phyloP scores from a whole-genome alignment of 1,284 basidiomycete species.

The Boletus mariae region DNA sequence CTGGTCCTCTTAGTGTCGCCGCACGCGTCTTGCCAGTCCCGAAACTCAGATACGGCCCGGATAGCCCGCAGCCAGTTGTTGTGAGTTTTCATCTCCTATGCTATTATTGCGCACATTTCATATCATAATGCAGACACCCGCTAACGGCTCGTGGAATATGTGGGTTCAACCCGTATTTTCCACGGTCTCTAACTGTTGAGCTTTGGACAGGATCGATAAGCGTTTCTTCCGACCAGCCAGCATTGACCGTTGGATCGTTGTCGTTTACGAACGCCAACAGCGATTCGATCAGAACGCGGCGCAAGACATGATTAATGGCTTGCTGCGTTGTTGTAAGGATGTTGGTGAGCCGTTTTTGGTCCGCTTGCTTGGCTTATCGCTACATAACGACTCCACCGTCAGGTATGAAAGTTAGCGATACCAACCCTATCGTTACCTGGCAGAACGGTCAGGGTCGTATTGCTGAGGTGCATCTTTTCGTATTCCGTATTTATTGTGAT shows the following conservation, averaged over 20 bases:
- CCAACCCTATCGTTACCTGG: slow-evolving; percentile 44
- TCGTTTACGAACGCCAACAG: slow-evolving; percentile 57
- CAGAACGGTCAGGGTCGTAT: slow-evolving; percentile 54
- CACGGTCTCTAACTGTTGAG: slow-evolving; percentile 1
- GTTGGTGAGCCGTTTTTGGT: slow-evolving; percentile 47
- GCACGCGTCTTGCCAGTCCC: slow-evolving; percentile 64
- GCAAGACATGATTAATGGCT: slow-evolving; percentile 47
- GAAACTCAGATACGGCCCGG: slow-evolving; percentile 55
- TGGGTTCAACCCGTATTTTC: slow-evolving; percentile 22
- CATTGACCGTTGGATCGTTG: slow-evolving; percentile 56
- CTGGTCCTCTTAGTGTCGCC: slow-evolving; percentile 47
- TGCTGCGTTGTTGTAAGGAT: slow-evolving; percentile 44
- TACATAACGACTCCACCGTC: not conserved
- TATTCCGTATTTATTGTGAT: not conserved
- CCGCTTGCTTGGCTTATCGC: not conserved
- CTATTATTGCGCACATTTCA: not conserved
- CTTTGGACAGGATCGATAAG: slow-evolving; percentile 54
- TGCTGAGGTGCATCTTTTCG: slow-evolving; percentile 36
- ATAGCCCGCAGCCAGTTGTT: slow-evolving; percentile 49
- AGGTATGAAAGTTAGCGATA: slow-evolving; percentile 52
- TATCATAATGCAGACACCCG: slow-evolving; percentile 41
- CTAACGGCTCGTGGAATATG: slow-evolving; percentile 74
- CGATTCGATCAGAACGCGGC: slow-evolving; percentile 47
- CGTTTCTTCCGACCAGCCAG: slow-evolving; percentile 51
- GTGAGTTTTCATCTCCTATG: slow-evolving; percentile 35